phyloP scores from a whole-genome alignment of 331 rosid genomes.

The Ulmus americana region DNA sequence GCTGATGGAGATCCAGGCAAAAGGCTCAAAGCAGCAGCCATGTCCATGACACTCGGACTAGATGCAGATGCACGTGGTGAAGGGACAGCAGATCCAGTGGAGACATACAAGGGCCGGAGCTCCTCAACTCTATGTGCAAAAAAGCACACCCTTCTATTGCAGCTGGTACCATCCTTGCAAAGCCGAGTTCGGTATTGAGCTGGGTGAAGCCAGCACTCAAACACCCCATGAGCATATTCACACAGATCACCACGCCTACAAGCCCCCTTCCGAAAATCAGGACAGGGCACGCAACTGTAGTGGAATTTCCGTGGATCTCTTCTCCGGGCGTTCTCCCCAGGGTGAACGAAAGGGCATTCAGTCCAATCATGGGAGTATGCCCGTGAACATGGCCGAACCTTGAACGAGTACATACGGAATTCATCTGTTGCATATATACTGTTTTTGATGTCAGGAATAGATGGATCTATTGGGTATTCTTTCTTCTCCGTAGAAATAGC shows the following conservation, averaged over 20 bases:
- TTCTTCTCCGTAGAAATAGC: constrained; percentile 50
- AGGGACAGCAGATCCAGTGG: constrained; percentile 83
- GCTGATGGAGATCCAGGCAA: constrained; percentile 80
- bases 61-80: constrained; percentile 65
- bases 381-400: constrained; percentile 87
- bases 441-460: constrained; percentile 89
- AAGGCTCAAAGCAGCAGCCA: constrained; percentile 80
- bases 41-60: constrained; percentile 70
- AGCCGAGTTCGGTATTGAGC: constrained; percentile 90
- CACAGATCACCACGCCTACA: constrained; percentile 94
- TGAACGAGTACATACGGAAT: constrained; percentile 85
- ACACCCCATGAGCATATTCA: constrained; percentile 93
- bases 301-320: constrained; percentile 87
- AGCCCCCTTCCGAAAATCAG: constrained; percentile 84
- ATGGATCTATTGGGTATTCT: constrained; percentile 77
- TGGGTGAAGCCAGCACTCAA: constrained; percentile 94
- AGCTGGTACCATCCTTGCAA: constrained; percentile 76
- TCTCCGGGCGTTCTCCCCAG: constrained; percentile 90
- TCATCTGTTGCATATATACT: constrained; percentile 81
- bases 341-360: constrained; percentile 94
- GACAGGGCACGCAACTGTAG: constrained; percentile 91
- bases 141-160: constrained; percentile 78
- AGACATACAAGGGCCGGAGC: constrained; percentile 69
- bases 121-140: constrained; percentile 73
- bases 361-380: constrained; percentile 97